phyloP scores from a whole-genome alignment of 345 rosid species.

The Populus ilicifolia region DNA sequence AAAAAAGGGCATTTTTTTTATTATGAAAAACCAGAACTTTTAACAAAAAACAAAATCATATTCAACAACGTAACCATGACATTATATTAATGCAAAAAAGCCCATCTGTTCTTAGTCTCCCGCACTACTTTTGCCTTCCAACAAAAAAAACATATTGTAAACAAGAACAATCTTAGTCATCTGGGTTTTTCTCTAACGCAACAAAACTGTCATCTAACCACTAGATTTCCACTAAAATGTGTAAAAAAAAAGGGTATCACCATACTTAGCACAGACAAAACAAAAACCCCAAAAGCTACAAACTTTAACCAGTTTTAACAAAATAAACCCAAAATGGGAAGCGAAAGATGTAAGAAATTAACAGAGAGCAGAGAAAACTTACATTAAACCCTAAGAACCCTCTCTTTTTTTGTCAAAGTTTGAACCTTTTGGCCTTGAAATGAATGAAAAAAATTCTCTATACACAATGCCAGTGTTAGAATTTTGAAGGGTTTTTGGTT shows the following conservation, averaged over 20 bases:
- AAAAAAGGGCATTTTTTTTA: no score
- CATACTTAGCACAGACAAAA: background rate
- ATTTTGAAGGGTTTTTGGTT: background rate
- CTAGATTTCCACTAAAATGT: background rate
- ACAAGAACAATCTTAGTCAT: background rate
- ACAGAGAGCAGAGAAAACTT: background rate
- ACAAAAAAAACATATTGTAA: no score
- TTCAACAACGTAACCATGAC: background rate
- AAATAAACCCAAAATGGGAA: background rate
- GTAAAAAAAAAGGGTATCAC: background rate
- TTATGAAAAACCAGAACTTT: no score
- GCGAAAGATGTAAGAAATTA: background rate
- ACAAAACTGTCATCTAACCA: background rate
- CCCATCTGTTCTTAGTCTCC: background rate
- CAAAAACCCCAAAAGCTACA: background rate
- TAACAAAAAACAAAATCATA: background rate
- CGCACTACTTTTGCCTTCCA: background rate
- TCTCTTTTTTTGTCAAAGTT: background rate
- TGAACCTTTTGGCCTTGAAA: background rate
- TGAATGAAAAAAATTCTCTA: background rate
- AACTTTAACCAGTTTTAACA: background rate
- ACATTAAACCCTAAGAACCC: background rate
- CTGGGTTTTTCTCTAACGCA: background rate
- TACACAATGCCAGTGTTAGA: background rate
- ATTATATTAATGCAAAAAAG: background rate